Evolutionary conservation across 192 early-diverging fungal genomes (phyloP).

Genomic region (Coemansia sp.): DNA sequence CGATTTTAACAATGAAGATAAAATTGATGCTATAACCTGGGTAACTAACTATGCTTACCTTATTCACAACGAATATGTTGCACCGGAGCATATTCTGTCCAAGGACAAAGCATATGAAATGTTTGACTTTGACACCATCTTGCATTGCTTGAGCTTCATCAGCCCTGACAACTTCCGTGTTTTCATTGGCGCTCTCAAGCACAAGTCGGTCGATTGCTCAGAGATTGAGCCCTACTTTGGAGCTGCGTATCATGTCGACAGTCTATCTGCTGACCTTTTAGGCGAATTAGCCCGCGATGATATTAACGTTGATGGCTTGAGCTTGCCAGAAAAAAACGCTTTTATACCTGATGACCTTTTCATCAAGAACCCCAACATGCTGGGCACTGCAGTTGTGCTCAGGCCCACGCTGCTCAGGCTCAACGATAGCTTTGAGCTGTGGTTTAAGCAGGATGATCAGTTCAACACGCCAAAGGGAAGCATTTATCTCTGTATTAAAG

Average conservation of each 20-base stretch:
- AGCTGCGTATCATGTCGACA: slow-evolving; percentile 68
- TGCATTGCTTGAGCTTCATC: slow-evolving; percentile 61
- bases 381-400: neutral
- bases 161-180: slow-evolving; percentile 62
- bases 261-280: neutral
- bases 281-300: neutral
- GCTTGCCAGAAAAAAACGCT: slow-evolving; percentile 5
- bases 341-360: slow-evolving; percentile 40
- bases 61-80: slow-evolving; percentile 73
- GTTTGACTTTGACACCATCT: slow-evolving; percentile 64
- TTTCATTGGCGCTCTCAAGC: slow-evolving; percentile 38
- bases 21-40: slow-evolving; percentile 60
- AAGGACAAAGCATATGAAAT: slow-evolving; percentile 65
- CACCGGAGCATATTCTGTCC: slow-evolving; percentile 66
- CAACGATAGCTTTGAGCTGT: slow-evolving; percentile 61
- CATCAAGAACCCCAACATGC: neutral
- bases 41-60: slow-evolving; percentile 61
- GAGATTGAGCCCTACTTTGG: slow-evolving; percentile 76
- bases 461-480: slow-evolving; percentile 82
- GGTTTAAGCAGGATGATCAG: slow-evolving; percentile 91
- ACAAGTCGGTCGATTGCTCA: slow-evolving; percentile 24
- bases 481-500: slow-evolving; percentile 16
- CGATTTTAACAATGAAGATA: slow-evolving; percentile 67
- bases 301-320: slow-evolving; percentile 1
- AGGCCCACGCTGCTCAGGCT: slow-evolving; percentile 19